Evolutionary conservation across 2,329 filamentous ascomycete species (phyloP), one percentile per base, ranked within the genome.

Genomic region (Westerdykella ornata): DNA sequence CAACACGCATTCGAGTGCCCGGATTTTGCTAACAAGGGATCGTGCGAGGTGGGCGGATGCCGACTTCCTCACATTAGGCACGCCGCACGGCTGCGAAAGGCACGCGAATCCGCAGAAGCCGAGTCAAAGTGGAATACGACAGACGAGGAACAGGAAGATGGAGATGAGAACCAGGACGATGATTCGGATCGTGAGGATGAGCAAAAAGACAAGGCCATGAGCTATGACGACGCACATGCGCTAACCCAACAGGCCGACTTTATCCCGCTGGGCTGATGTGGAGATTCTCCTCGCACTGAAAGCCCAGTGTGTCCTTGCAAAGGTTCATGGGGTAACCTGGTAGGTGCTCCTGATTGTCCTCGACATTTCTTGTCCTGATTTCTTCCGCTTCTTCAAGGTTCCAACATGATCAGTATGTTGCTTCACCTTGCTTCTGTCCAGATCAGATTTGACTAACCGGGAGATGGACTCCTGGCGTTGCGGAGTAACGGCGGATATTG

Each of bases 1-100:
- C 84, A 88, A 46, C 92, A 98, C 71, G 84, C 90, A 43, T 84
- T 84, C 68, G 90, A 97, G 67, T 97, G 92, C 67, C 90, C 92
- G 48, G 85, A 94, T 65, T 96, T 94, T 72, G 86, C 87, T 76
- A 94, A 95, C 69, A 87, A 79, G 46, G 90, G 90, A 57, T 73
- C 75, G 48, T 98, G 92, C 78, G 81, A 63, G 81, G 78, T 63
- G 81, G 45, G 82, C 67, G 81, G 82, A 52, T 97, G 90, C 73
- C 85, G 84, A 63, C 77, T 95, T 41, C 84, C 81, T 45, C 92
- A 98, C 69, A 80, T 90, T 63, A 86, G 92, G 22, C 54, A 56
- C 34, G 60, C 59, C 11, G 51, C 52, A 38, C 51, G 57, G 12
- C 55, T 60, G 51, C 55, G 55, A 29, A 51, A 53, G 34, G 30